Percentiles rank a stretch among this genome's conserved stretches.
phyloP scores from a whole-genome alignment of 2,329 filamentous ascomycete genomes.

The Venturia aucupariae region DNA sequence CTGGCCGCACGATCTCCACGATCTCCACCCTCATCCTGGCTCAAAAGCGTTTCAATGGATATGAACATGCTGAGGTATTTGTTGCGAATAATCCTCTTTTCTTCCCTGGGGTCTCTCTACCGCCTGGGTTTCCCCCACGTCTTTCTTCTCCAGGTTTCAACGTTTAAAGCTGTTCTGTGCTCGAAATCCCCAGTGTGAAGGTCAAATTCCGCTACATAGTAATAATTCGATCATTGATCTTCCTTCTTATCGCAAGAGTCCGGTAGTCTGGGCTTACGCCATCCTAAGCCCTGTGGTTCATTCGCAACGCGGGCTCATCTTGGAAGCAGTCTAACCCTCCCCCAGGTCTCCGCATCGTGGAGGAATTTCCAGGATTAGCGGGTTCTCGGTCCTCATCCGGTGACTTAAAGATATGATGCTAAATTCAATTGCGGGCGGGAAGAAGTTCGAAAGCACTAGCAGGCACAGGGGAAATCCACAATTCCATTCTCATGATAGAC shows the following conservation, averaged over 20 bases:
- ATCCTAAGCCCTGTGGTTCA: neutral
- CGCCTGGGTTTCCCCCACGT: neutral
- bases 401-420: neutral
- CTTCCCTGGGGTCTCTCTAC: neutral
- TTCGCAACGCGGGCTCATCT: neutral
- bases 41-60: neutral
- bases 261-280: neutral
- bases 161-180: neutral
- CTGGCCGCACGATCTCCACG: neutral
- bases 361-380: neutral
- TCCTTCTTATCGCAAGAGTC: neutral
- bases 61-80: neutral
- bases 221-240: neutral
- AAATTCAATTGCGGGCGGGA: neutral
- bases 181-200: neutral
- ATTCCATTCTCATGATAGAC: neutral
- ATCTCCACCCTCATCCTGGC: neutral
- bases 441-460: neutral
- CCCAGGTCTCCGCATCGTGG: neutral
- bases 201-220: too few relatives aligned
- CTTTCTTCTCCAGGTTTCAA: neutral
- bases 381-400: neutral
- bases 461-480: neutral
- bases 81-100: neutral
- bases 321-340: neutral